Conservation (phyloP, 768 basidiomycete genomes). For the Suillus ampliporus region DNA sequence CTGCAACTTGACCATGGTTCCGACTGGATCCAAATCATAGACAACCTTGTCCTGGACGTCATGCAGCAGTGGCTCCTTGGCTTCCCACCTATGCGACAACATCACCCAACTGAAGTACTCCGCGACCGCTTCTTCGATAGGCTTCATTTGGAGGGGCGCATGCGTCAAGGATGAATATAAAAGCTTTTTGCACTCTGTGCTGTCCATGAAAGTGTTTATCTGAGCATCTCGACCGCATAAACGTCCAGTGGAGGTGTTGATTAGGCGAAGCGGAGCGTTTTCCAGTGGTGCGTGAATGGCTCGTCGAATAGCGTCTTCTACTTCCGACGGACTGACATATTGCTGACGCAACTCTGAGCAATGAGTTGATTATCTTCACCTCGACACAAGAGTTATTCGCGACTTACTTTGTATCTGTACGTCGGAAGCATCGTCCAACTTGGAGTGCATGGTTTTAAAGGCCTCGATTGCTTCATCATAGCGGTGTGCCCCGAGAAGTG, state of each 20-base stretch:
- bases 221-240: background rate
- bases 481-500: background rate
- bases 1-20: constrained; percentile 25
- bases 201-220: background rate
- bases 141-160: background rate
- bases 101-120: constrained; percentile 31
- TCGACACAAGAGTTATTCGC: background rate
- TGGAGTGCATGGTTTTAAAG: background rate
- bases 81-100: constrained; percentile 35
- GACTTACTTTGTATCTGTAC: background rate
- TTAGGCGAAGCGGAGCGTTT: background rate
- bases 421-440: background rate
- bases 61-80: constrained; percentile 20
- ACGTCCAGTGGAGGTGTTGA: background rate
- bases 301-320: background rate
- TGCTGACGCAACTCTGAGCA: background rate
- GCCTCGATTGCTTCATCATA: background rate
- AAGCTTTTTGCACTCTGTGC: background rate
- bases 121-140: constrained; percentile 15
- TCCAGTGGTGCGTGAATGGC: background rate
- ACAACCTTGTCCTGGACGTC: constrained; percentile 24
- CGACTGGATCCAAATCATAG: constrained; percentile 20
- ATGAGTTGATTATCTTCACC: background rate
- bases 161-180: background rate
- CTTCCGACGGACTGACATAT: background rate